Base-by-base conservation (phyloP, 768 basidiomycete genomes). In the Sporobolomyces roseus region DNA sequence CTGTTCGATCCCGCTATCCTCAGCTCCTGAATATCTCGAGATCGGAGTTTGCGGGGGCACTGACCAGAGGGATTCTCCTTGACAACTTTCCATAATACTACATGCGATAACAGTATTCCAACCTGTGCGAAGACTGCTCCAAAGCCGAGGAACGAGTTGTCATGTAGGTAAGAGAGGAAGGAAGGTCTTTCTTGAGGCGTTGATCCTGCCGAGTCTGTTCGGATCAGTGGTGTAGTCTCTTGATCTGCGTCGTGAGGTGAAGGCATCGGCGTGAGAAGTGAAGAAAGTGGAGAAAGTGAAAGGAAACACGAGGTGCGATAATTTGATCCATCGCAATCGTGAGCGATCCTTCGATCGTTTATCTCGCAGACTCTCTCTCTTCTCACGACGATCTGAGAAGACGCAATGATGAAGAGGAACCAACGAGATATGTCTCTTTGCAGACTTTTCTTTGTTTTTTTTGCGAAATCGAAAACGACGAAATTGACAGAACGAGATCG, bases 41-140 rank as follows among this genome's bases (percentile, higher is more conserved):
- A 45, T 27, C 14, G 10, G 21, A 46, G 21, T 10, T 14, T 2
- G 32, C 3, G 38, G 25, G 35, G 19, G 16, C 2, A 51, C 61
- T 16, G 23, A 56, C 63, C 63, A 0, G 64, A 54, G 2, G 64
- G 64, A 29, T 65, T 32, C 21, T 38, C n/a, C 19, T 36, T 27
- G 1, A 65, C 1, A n/a, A 65, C 45, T 4, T 45, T 35, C 49
- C 48, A 59, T 19, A 59, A 12, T 1, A 58, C 55, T n/a, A 51
- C 36, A 25, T 36, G 48, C 13, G 64, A 41, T 10, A 65, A 13
- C 13, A 58, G 21, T 27, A 65, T 36, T 43, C 64, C 64, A 2
- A 58, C 30, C 36, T 65, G 64, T 2, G 64, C 64, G 1, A 49
- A 10, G 3, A 56, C 46, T 0, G 46, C 55, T 1, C 35, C 25